phyloP scores from a whole-genome alignment of 768 basidiomycete genomes.

The Rhodotorula paludigena region DNA sequence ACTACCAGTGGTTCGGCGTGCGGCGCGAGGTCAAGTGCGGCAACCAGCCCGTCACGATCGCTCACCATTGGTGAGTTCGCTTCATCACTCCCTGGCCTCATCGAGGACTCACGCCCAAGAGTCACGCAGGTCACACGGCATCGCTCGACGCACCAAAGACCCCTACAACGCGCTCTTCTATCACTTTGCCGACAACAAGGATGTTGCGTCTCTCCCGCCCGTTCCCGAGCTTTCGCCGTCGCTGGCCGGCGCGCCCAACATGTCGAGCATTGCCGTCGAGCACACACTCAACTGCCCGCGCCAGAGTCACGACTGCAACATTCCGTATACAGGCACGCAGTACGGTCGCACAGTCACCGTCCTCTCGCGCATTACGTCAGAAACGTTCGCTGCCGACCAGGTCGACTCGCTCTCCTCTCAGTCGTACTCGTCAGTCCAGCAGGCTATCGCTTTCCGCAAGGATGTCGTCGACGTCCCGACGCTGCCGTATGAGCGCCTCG shows the following conservation, averaged over 20 bases:
- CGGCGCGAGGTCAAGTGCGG: slow-evolving; percentile 34
- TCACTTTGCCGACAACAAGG: slow-evolving; percentile 26
- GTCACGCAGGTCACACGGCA: slow-evolving; percentile 29
- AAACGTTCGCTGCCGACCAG: slow-evolving; percentile 29
- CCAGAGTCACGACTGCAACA: slow-evolving; percentile 27
- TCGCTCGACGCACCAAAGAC: slow-evolving; percentile 6
- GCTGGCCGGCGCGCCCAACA: slow-evolving; percentile 16
- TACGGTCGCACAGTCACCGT: slow-evolving; percentile 25
- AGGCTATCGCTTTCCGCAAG: slow-evolving; percentile 10
- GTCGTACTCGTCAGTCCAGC: slow-evolving; percentile 20
- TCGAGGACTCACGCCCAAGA: background rate
- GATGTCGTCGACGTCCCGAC: background rate
- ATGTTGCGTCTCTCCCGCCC: background rate
- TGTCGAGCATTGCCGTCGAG: slow-evolving; percentile 13
- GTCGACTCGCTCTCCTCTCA: slow-evolving; percentile 25
- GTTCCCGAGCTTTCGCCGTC: background rate
- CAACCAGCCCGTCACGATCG: slow-evolving; percentile 26
- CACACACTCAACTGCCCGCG: slow-evolving; percentile 37
- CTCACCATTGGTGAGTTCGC: slow-evolving; percentile 30
- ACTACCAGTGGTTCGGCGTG: slow-evolving; percentile 37
- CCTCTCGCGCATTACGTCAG: slow-evolving; percentile 14
- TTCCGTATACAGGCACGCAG: slow-evolving; percentile 4
- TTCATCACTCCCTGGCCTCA: background rate
- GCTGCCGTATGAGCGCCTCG: slow-evolving; percentile 1
- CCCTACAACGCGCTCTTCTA: slow-evolving; percentile 35